Base-by-base conservation (phyloP, 805 yeast genomes). In the Cyberlindnera sargentensis region DNA sequence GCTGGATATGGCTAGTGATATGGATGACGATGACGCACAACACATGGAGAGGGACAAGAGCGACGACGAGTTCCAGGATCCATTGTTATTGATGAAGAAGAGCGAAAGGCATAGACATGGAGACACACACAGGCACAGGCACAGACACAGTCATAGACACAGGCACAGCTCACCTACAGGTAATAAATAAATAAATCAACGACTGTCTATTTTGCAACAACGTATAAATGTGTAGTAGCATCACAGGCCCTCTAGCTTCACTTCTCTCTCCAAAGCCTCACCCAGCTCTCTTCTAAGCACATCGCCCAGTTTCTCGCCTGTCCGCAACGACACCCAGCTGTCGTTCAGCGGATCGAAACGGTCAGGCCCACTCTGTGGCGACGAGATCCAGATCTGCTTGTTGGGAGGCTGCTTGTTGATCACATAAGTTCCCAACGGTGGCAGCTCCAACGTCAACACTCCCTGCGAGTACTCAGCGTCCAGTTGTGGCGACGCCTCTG, bases 361-460 rank as follows among this genome's bases (percentile, higher is more conserved):
- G 58, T 89, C 88, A 5, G 99, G 99, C 0, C 99, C 99, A 6
- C 95, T 84, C 4, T 88, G 58, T 0, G 99, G 99, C 36, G 95
- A 84, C 46, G 95, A 79, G 42, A 91, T 72, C 99, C 99, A 93
- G 29, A 93, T 83, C 62, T 93, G 99, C 64, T 86, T 84, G 65
- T 89, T 93, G 4, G 99, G 97, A 1, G 99, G 99, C 65, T 93
- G 98, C 59, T 89, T 91, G 68, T 93, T 93, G 58, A 93, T 82
- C 28, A 93, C 95, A 60, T 93, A 93, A 0, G 90, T 76, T 2
- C 97, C 98, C 15, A 70, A 68, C 1, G 80, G 75, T 3, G 91
- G 86, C 15, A 85, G 55, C 6, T 71, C 76, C 45, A 93, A 61
- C 1, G 91, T 80, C 64, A 93, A 63, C 7, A 93, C 97, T 6